Percentiles rank a stretch among this genome's conserved stretches.
Evolutionary conservation across 179 eudicot species (phyloP).

Genomic region (Drosera spatulata): DNA sequence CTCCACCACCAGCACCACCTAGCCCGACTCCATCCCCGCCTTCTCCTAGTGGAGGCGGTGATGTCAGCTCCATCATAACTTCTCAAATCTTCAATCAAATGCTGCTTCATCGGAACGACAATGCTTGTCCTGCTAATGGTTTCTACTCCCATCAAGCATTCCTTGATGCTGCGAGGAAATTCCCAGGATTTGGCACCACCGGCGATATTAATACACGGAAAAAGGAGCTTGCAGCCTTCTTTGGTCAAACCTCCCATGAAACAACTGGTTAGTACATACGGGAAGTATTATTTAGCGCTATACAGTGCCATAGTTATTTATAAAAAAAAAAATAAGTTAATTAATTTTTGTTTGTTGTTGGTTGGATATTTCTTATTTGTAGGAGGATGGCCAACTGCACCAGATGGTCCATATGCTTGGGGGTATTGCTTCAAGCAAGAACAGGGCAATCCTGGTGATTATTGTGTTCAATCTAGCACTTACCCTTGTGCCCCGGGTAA

Average conservation of each 20-base stretch:
- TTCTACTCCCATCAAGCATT: conserved; percentile 44
- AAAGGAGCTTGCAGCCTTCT: conserved; percentile 44
- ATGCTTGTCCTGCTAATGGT: conserved; percentile 26
- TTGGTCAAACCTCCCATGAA: conserved; percentile 48
- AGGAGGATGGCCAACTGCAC: conserved; percentile 52
- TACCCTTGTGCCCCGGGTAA: conserved; percentile 42
- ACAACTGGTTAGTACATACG: conserved; percentile 29
- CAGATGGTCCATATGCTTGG: conserved; percentile 52
- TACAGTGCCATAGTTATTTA: too few relatives aligned
- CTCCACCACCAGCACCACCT: background rate
- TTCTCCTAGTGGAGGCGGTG: conserved; percentile 13
- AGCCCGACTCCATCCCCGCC: conserved; percentile 9
- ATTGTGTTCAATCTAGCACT: conserved; percentile 18
- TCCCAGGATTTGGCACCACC: conserved; percentile 28
- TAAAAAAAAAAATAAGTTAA: too few relatives aligned
- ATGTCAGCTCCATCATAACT: conserved; percentile 30
- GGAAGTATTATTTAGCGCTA: too few relatives aligned
- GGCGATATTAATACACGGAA: conserved; percentile 23
- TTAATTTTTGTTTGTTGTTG: too few relatives aligned
- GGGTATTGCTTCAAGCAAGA: conserved; percentile 37
- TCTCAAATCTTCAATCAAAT: conserved; percentile 21
- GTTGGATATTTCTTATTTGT: background rate
- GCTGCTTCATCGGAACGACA: conserved; percentile 29
- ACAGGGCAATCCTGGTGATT: conserved; percentile 19
- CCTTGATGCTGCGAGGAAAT: conserved; percentile 26